phyloP scores from a whole-genome alignment of 441 rosid genomes.

The Jatropha podagrica region DNA sequence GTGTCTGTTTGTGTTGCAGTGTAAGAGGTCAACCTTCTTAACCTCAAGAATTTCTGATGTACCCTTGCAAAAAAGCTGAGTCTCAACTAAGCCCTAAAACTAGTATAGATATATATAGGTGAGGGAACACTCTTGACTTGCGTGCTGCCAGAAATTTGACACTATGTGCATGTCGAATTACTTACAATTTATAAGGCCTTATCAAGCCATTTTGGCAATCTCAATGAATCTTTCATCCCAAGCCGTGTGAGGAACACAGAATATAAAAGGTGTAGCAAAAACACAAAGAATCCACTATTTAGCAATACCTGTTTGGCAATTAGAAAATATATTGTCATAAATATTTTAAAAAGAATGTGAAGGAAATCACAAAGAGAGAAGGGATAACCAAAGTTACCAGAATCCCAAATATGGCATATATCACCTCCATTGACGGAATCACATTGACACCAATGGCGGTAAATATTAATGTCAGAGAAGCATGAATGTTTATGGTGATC shows the following conservation, averaged over 20 bases:
- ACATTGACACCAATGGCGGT: conserved; percentile 66
- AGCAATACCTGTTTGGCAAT: conserved; percentile 61
- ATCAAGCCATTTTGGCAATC: conserved; percentile 83
- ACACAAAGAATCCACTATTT: conserved; percentile 76
- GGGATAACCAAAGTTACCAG: conserved; percentile 45
- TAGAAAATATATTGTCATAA: background rate
- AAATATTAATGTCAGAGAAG: conserved; percentile 69
- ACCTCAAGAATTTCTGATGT: no score
- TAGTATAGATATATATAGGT: no score
- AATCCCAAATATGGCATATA: conserved; percentile 65
- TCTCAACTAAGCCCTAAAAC: background rate
- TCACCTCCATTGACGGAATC: conserved; percentile 74
- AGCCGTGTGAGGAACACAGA: conserved; percentile 72
- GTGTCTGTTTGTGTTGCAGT: background rate
- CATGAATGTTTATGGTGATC: conserved; percentile 89
- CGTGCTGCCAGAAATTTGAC: background rate
- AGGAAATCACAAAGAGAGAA: background rate
- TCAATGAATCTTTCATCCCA: conserved; percentile 73
- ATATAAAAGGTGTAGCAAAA: conserved; percentile 76
- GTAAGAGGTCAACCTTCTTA: background rate
- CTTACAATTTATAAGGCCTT: conserved; percentile 47
- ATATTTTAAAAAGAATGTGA: background rate
- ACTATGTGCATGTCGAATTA: background rate
- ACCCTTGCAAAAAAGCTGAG: background rate
- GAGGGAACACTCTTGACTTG: no score